phyloP scores from a whole-genome alignment of 768 basidiomycete species.

The Coprinopsis marcescibilis region DNA sequence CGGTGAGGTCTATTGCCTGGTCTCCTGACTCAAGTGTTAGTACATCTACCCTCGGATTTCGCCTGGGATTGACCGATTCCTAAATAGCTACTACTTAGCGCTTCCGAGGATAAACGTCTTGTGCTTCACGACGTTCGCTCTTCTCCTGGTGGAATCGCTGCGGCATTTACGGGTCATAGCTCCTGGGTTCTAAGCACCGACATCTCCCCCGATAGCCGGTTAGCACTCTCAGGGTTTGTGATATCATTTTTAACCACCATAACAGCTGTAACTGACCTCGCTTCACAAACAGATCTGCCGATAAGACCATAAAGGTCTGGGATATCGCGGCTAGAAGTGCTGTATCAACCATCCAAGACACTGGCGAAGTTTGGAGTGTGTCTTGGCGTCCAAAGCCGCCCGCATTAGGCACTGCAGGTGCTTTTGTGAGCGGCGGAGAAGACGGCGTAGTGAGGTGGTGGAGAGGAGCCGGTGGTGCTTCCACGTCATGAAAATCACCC shows the following conservation, averaged over 20 bases:
- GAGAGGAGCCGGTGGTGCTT: conserved; percentile 61
- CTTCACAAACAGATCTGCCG: conserved; percentile 55
- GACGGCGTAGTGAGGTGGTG: conserved; percentile 75
- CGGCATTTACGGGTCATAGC: conserved; percentile 80
- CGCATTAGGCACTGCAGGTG: conserved; percentile 48
- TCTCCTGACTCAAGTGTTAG: conserved; percentile 82
- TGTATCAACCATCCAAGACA: conserved; percentile 74
- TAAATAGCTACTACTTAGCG: conserved; percentile 74
- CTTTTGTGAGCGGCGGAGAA: conserved; percentile 71
- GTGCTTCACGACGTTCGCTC: conserved; percentile 85
- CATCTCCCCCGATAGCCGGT: conserved; percentile 74
- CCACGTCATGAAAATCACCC: conserved; percentile 14
- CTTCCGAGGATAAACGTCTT: conserved; percentile 89
- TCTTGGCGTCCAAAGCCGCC: conserved; percentile 70
- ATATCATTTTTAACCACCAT: background rate
- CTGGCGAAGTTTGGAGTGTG: conserved; percentile 79
- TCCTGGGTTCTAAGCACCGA: conserved; percentile 88
- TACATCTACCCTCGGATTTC: conserved; percentile 16
- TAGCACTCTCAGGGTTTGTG: conserved; percentile 75
- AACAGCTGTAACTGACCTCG: too few relatives aligned
- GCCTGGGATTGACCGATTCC: background rate
- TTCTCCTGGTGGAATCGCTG: conserved; percentile 74
- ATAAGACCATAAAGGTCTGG: conserved; percentile 85
- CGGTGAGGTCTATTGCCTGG: conserved; percentile 84
- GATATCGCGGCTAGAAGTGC: conserved; percentile 69